Base-by-base conservation (phyloP, 441 rosid species). In the Corymbia citriodora region DNA sequence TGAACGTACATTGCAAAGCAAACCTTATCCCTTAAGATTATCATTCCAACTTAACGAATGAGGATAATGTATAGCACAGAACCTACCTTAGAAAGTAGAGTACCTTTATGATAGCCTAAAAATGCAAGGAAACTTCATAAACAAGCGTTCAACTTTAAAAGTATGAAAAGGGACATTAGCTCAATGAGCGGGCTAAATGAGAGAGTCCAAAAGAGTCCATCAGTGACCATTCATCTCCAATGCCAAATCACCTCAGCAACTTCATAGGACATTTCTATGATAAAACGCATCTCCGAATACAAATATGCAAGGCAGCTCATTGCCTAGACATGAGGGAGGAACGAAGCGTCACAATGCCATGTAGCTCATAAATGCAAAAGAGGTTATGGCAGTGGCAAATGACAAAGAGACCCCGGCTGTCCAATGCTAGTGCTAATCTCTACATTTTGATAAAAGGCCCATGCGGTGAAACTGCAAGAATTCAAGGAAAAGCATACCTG, bases 401-500 rank as follows among this genome's bases (percentile, higher is more conserved):
- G 57, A 55, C 57, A 55, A 55, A 55, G 57, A 55, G 57, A 55
- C 57, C 57, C 57, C 7, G 9, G 57, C 74, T 65, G 74, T 65
- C 74, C 74, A 65, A 65, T 65, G 40, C 74, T 65, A 65, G 74
- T 65, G 74, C 74, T 65, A n/a, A n/a, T 65, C 74, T n/a, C 40
- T 65, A n/a, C 36, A 65, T n/a, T n/a, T n/a, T n/a, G 49, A 53
- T 88, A 21, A 33, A n/a, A 5, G 65, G 49, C 45, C 15, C 36
- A 17, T 88, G 89, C 27, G 50, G 59, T 21, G 49, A 54, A 49
- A 63, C 52, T 29, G 65, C 55, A 53, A 65, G 83, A 36, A 65
- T 21, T 17, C 33, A 29, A n/a, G 17, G 88, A 90, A 90, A 79
- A 90, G 63, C 96, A 91, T 94, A 92, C 99, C 97, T 93, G 95